Evolutionary conservation across 768 basidiomycete species (phyloP).

Genomic region (Tricholomella constricta): DNA sequence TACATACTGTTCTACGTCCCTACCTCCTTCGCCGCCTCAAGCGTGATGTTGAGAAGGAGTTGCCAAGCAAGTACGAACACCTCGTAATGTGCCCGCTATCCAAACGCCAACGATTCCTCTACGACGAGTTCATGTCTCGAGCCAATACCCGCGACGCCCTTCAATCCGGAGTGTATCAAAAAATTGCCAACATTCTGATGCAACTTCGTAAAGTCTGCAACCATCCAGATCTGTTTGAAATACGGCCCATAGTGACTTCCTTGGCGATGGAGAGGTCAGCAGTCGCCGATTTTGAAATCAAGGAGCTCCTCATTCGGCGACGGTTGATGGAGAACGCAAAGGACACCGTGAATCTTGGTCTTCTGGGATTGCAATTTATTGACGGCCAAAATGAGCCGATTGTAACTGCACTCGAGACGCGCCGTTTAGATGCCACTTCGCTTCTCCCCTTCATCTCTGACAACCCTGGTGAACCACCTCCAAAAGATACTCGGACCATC

Average conservation of each 20-base stretch:
- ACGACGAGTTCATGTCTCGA: slow-evolving; percentile 95
- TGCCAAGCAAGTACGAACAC: slow-evolving; percentile 94
- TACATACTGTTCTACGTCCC: slow-evolving; percentile 95
- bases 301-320: slow-evolving; percentile 85
- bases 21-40: slow-evolving; percentile 96
- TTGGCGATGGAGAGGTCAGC: slow-evolving; percentile 77
- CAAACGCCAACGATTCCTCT: slow-evolving; percentile 91
- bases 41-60: slow-evolving; percentile 93
- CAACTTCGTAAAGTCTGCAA: slow-evolving; percentile 97
- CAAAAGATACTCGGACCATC: slow-evolving; percentile 74
- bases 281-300: slow-evolving; percentile 78
- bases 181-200: slow-evolving; percentile 95
- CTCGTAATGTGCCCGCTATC: slow-evolving; percentile 86
- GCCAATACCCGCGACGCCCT: slow-evolving; percentile 82
- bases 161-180: slow-evolving; percentile 83
- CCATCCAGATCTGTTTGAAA: slow-evolving; percentile 91
- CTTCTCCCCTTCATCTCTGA: slow-evolving; percentile 55
- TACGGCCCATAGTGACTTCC: slow-evolving; percentile 79
- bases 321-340: slow-evolving; percentile 58
- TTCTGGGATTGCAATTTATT: slow-evolving; percentile 67
- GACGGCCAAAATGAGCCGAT: slow-evolving; percentile 53
- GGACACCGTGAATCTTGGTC: slow-evolving; percentile 59
- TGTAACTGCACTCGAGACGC: slow-evolving; percentile 54
- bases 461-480: slow-evolving; percentile 63
- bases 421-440: slow-evolving; percentile 59